These are phyloP conservation scores for Petrea volubilis DNA, from an alignment of 257 asterid species.

Conservation along the genomic window DNA sequence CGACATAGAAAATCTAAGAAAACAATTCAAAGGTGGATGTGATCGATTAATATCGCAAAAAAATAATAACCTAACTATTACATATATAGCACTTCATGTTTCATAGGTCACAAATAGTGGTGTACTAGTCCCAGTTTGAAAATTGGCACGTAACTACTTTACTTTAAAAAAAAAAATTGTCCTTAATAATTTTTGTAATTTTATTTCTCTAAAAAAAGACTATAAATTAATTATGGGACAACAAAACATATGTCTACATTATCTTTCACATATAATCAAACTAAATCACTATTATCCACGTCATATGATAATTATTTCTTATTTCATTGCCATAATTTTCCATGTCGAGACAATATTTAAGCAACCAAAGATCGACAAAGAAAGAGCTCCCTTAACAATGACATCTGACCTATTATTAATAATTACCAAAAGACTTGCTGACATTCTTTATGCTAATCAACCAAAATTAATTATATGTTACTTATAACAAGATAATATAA, in stretches of 20 bases:
- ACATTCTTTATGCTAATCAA: background rate
- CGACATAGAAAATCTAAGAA: too few relatives aligned
- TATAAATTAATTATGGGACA: background rate
- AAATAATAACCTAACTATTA: too few relatives aligned
- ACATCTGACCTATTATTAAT: constrained; percentile 34
- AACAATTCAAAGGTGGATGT: too few relatives aligned
- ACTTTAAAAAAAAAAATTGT: too few relatives aligned
- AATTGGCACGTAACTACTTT: too few relatives aligned
- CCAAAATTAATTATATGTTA: background rate
- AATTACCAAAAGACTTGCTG: background rate
- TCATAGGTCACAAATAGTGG: too few relatives aligned
- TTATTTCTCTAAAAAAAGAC: too few relatives aligned
- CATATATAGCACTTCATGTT: too few relatives aligned
- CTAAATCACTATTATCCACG: background rate
- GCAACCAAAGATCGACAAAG: constrained; percentile 21
- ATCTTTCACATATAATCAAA: background rate
- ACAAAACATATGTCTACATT: background rate
- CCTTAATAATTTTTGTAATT: background rate
- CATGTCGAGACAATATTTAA: constrained; percentile 20
- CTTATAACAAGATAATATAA: constrained; percentile 4
- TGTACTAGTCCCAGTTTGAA: too few relatives aligned
- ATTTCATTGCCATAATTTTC: background rate
- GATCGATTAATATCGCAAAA: too few relatives aligned
- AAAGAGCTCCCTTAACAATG: constrained; percentile 40
- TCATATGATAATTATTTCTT: background rate